A percentile compares a stretch with the other conserved stretches of the same genome.
Conservation (phyloP, 2,329 filamentous ascomycete species). For the Neofusicoccum umdonicola region DNA sequence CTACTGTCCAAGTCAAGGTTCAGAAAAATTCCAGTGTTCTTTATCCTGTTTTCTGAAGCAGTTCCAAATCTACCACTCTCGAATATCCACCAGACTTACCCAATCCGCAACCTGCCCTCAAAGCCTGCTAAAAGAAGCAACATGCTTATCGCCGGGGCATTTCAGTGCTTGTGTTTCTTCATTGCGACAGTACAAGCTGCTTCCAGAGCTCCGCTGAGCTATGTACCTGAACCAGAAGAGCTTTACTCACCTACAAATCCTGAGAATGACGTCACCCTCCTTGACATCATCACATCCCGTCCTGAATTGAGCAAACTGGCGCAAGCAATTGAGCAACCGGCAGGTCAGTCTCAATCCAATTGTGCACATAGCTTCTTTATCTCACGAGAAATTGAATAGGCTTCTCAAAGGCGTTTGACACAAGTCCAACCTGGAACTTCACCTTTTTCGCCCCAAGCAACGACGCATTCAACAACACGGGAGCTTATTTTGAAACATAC, state of each 20-base stretch:
- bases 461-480: not conserved
- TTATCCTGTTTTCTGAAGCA: too few species aligned
- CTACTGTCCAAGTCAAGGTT: too few species aligned
- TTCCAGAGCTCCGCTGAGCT: not conserved
- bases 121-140: too few species aligned
- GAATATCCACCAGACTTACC: too few species aligned
- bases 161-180: not conserved
- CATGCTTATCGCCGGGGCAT: too few species aligned
- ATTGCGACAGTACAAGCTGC: not conserved
- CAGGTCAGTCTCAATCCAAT: not conserved
- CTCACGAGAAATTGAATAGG: not conserved
- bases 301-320: not conserved
- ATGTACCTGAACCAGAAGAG: not conserved
- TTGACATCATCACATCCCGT: not conserved
- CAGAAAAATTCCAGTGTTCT: too few species aligned
- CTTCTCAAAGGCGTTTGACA: not conserved
- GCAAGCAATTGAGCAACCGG: not conserved
- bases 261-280: not conserved
- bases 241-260: not conserved
- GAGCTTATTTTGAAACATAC: not conserved
- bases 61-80: too few species aligned
- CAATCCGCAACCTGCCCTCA: too few species aligned
- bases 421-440: not conserved
- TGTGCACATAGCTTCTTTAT: too few species aligned
- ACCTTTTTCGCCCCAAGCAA: not conserved